Evolutionary conservation across 176 grass and related monocot genomes (phyloP).

Genomic region (Oryza glaberrima): DNA sequence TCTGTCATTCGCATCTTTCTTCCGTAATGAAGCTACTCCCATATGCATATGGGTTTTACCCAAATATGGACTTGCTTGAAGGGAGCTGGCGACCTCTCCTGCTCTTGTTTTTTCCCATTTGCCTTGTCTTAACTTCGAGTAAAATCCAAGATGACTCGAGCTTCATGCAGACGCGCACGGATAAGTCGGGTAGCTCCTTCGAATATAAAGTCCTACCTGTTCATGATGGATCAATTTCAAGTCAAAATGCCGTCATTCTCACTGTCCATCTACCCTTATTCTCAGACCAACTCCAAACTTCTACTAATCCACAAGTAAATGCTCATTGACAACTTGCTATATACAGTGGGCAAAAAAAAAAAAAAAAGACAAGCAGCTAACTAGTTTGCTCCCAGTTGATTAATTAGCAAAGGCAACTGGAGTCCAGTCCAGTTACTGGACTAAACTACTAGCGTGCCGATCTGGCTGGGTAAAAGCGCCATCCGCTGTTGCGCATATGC

Average conservation of each 20-base stretch:
- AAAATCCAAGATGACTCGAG: not conserved
- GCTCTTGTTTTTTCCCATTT: not conserved
- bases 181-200: not conserved
- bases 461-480: not conserved
- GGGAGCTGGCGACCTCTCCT: not conserved
- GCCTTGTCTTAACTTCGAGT: not conserved
- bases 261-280: not conserved
- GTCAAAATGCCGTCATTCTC: not conserved
- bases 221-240: too few relatives aligned
- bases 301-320: not conserved
- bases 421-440: too few relatives aligned
- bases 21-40: too few relatives aligned
- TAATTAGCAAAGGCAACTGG: not conserved
- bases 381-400: not conserved
- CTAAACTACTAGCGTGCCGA: not conserved
- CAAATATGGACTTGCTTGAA: not conserved
- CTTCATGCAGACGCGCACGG: not conserved
- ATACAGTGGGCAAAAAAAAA: not conserved
- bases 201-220: not conserved
- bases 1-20: too few relatives aligned
- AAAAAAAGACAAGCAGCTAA: not conserved
- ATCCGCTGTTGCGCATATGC: not conserved
- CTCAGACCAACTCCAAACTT: too few relatives aligned
- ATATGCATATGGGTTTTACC: not conserved
- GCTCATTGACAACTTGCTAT: not conserved